A percentile compares a stretch with the other conserved stretches of the same genome.
Conservation (phyloP, 139 green algal genomes). For the Edaphochlamys debaryana region DNA sequence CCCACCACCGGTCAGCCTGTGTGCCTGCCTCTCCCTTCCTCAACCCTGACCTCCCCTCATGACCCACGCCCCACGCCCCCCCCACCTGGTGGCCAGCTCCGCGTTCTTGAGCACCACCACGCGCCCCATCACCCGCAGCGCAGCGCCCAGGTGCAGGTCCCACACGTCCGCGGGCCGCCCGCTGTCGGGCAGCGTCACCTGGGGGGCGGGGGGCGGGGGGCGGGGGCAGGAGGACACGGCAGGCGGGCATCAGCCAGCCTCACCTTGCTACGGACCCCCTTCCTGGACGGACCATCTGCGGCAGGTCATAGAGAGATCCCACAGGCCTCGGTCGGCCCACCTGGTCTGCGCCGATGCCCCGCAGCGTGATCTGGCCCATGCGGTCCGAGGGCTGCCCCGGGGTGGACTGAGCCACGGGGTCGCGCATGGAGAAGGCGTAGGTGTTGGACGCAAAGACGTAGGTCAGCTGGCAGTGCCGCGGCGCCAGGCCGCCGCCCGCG, state of each 20-base stretch:
- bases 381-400: not conserved
- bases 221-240: not conserved
- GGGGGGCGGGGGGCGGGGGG: not conserved
- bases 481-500: conserved; percentile 32
- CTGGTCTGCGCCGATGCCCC: not conserved
- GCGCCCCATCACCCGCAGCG: conserved; percentile 12
- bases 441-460: conserved; percentile 15
- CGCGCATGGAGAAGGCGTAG: conserved; percentile 8
- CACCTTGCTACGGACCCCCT: too few relatives aligned
- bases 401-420: conserved; percentile 8
- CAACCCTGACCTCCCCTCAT: too few relatives aligned
- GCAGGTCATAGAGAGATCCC: too few relatives aligned
- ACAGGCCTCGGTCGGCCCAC: too few relatives aligned
- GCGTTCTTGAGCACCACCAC: conserved; percentile 25
- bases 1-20: too few relatives aligned
- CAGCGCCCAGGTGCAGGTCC: conserved; percentile 36
- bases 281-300: too few relatives aligned
- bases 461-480: conserved; percentile 15
- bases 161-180: conserved; percentile 4
- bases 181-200: not conserved
- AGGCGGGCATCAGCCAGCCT: too few relatives aligned
- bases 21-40: too few relatives aligned
- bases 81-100: conserved; percentile 4
- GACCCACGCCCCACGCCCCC: too few relatives aligned
- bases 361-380: not conserved